Conservation (phyloP, 1,139 yeast species). For the Candida dubliniensis region DNA sequence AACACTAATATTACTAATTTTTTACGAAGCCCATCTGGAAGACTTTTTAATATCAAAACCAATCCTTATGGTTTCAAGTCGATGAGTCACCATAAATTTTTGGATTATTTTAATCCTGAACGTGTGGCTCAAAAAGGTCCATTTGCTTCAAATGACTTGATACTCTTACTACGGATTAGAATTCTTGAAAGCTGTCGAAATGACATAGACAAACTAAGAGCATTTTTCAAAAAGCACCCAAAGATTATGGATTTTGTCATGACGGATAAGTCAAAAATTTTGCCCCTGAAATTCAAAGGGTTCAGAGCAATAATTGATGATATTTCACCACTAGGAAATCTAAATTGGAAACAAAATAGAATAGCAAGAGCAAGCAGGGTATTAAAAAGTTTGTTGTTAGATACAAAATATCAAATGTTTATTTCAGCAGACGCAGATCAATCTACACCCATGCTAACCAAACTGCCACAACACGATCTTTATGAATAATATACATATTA, state of each 20-base stretch:
- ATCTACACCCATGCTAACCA: not conserved
- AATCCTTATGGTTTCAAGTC: constrained; percentile 8
- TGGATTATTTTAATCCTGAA: constrained; percentile 14
- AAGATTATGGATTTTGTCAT: constrained; percentile 31
- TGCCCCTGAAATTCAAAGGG: not conserved
- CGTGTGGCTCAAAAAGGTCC: not conserved
- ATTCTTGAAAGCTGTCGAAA: constrained; percentile 15
- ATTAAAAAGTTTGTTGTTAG: not conserved
- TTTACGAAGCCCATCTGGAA: constrained; percentile 9
- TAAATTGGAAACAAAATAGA: not conserved
- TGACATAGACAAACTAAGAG: constrained; percentile 20
- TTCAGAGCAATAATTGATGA: not conserved
- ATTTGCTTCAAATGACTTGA: not conserved
- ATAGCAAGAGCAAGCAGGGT: not conserved
- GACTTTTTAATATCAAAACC: constrained; percentile 8
- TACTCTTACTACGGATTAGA: not conserved
- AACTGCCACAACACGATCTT: not conserved
- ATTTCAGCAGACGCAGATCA: not conserved
- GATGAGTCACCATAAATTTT: constrained; percentile 11
- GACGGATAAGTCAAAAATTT: not conserved
- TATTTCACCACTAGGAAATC: not conserved
- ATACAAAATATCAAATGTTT: not conserved
- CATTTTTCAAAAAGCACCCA: constrained; percentile 35
- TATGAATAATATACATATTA: not conserved
- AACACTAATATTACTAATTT: constrained; percentile 4